Evolutionary conservation across 176 grass and related monocot genomes (phyloP).

Genomic region (Rhynchospora pubera): DNA sequence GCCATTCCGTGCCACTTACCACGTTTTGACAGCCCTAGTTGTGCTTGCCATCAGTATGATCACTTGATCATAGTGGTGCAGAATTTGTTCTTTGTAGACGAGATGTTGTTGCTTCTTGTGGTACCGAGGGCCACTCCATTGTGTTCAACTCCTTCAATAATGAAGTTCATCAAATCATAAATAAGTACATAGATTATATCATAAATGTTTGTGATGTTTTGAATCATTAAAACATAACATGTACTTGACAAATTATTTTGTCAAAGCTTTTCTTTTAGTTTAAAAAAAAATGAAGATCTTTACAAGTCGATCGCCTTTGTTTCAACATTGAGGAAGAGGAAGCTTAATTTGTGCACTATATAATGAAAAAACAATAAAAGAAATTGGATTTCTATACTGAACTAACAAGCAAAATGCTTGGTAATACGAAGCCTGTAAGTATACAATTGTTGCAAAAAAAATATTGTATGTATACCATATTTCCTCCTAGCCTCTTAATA

Average conservation of each 20-base stretch:
- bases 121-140: not conserved
- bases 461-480: slow-evolving; percentile 5
- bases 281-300: too few relatives aligned
- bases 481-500: not conserved
- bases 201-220: too few relatives aligned
- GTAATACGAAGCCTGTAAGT: not conserved
- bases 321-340: not conserved
- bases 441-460: not conserved
- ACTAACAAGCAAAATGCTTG: too few relatives aligned
- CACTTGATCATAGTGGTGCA: not conserved
- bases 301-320: too few relatives aligned
- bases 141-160: not conserved
- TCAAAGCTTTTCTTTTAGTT: too few relatives aligned
- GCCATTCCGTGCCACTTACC: too few relatives aligned
- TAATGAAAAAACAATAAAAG: not conserved
- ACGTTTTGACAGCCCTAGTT: not conserved
- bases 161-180: not conserved
- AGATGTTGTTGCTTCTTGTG: not conserved
- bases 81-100: not conserved
- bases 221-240: too few relatives aligned
- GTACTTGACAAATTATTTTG: too few relatives aligned
- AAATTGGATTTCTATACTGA: not conserved
- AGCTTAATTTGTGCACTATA: not conserved
- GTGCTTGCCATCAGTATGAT: not conserved
- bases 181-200: too few relatives aligned